Base-by-base conservation (phyloP, 768 basidiomycete genomes). In the Boletellus ananas region DNA sequence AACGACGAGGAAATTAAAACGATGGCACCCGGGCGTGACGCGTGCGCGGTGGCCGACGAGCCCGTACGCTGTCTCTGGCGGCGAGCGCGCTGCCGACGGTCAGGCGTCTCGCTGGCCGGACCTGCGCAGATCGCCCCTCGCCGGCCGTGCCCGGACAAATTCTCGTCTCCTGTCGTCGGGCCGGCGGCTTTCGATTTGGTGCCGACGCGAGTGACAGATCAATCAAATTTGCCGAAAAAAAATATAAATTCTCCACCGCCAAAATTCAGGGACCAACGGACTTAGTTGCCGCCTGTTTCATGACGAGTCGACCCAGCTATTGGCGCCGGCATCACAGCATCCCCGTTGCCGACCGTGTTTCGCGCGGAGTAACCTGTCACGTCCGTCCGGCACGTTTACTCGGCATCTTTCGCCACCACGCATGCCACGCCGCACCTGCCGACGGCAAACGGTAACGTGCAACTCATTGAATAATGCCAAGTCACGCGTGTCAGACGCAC, bases 111-210 rank as follows among this genome's bases (percentile, higher is more conserved):
- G n/a, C n/a, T n/a, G n/a, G n/a, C n/a, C n/a, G n/a, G n/a, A n/a
- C n/a, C 52, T 55, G 43, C 59, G 63, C 47, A 58, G 67, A 67
- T 69, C 62, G 47, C 42, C 33, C 48, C 49, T 35, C 53, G 53
- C 43, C 65, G 58, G 67, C 65, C 57, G 56, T 51, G 33, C 42
- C 61, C 63, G 64, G 57, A 23, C 39, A 34, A 52, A 59, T 64
- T 57, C 55, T 47, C 49, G 51, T 34, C 50, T 40, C 51, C 57
- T 55, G 47, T 60, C 49, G 49, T 63, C 57, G 68, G 62, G 62
- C 67, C 68, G 67, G 62, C 69, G 67, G 66, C 68, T 68, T 59
- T 57, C 39, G 47, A 46, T 65, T 56, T 56, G 61, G 20, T 60
- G 55, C 66, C 67, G 67, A 65, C 44, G 52, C 49, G 49, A 48